phyloP scores from a whole-genome alignment of 2,329 filamentous ascomycete genomes.

The Mariannaea sp. region DNA sequence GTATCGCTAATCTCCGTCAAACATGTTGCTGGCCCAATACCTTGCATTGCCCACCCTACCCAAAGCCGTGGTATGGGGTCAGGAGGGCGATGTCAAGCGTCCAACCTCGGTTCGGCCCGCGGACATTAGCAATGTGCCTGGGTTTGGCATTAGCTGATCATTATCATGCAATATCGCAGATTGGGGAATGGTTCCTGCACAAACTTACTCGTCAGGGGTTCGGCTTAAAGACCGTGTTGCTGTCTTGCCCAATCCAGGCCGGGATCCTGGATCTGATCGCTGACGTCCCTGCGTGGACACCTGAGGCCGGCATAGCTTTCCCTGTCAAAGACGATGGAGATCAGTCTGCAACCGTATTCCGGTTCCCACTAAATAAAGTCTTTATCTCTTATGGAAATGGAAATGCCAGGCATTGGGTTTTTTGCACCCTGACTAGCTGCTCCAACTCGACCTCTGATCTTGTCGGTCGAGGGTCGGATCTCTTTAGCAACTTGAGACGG shows the following conservation, averaged over 20 bases:
- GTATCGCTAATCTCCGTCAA: constrained; percentile 4
- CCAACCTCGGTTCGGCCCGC: constrained; percentile 1
- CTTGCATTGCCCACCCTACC: too few species aligned
- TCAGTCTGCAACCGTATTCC: too few species aligned
- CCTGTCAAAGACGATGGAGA: too few species aligned
- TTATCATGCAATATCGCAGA: background rate
- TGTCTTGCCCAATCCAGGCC: constrained; percentile 10
- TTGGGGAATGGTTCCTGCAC: background rate
- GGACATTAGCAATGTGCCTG: constrained; percentile 5
- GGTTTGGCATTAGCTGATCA: background rate
- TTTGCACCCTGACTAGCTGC: too few species aligned
- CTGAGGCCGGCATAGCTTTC: too few species aligned
- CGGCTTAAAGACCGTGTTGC: constrained; percentile 12
- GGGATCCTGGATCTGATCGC: background rate
- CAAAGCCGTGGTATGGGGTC: constrained; percentile 3
- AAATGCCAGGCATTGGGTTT: too few species aligned
- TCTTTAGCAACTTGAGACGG: too few species aligned
- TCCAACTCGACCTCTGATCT: too few species aligned
- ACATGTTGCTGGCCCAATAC: too few species aligned
- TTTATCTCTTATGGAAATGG: too few species aligned
- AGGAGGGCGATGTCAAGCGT: constrained; percentile 7
- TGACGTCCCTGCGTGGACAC: background rate
- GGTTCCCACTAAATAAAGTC: too few species aligned
- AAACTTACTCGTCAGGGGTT: constrained; percentile 8
- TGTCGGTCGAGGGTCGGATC: too few species aligned